Evolutionary conservation across 2,329 filamentous ascomycete genomes (phyloP).

Genomic region (Pyricularia pennisetigena): DNA sequence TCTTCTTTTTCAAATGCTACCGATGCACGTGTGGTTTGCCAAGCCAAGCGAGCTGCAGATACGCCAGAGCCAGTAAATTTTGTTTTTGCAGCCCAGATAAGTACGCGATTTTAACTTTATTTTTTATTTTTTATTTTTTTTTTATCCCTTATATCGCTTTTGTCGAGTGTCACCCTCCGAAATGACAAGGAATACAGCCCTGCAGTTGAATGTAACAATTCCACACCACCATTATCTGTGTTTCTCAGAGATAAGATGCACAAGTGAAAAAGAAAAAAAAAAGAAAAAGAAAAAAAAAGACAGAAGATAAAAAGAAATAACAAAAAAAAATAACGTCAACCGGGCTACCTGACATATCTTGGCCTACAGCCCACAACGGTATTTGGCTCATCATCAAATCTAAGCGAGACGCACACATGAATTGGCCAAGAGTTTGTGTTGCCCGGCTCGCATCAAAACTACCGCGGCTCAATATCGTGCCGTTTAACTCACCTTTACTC

Average conservation of each 20-base stretch:
- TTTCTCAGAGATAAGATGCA: background rate
- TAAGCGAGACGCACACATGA: background rate
- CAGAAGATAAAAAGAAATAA: background rate
- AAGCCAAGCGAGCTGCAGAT: background rate
- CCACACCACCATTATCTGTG: background rate
- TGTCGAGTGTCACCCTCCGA: background rate
- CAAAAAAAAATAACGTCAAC: background rate
- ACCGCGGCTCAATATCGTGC: background rate
- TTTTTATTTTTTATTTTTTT: background rate
- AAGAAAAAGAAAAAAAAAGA: background rate
- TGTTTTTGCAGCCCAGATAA: background rate
- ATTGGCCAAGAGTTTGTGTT: background rate
- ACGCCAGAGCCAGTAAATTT: background rate
- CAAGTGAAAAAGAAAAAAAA: background rate
- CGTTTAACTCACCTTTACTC: background rate
- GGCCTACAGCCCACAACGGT: background rate
- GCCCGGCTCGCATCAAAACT: background rate
- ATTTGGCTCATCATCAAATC: background rate
- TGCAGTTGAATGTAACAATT: background rate
- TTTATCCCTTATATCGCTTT: background rate
- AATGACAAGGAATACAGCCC: background rate
- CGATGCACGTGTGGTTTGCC: background rate
- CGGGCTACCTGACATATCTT: background rate
- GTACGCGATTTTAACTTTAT: background rate
- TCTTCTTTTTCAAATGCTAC: background rate